Evolutionary conservation across 768 basidiomycete species (phyloP).

Genomic region (Xerocomellus chrysenteron): DNA sequence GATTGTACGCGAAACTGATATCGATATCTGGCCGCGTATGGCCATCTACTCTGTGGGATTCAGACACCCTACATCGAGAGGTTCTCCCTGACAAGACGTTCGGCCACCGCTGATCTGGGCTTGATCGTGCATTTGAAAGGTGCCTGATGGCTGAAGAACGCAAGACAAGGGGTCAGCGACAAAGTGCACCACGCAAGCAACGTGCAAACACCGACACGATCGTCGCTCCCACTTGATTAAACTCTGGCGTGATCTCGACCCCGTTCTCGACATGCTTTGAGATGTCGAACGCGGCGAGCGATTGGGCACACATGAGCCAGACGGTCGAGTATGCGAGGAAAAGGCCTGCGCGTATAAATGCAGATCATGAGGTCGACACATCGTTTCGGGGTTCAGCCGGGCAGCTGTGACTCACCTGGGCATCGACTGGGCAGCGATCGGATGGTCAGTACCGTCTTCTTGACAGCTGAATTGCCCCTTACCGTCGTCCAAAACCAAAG

Average conservation of each 20-base stretch:
- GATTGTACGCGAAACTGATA: too few relatives aligned
- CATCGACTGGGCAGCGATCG: slow-evolving; percentile 2
- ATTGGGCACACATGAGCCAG: slow-evolving; percentile 29
- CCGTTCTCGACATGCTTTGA: slow-evolving; percentile 41
- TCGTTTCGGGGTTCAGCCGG: background rate
- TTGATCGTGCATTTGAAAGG: slow-evolving; percentile 11
- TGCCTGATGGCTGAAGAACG: background rate
- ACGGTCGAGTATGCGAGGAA: slow-evolving; percentile 27
- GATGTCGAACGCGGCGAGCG: slow-evolving; percentile 46
- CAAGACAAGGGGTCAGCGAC: background rate
- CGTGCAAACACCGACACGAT: slow-evolving; percentile 4
- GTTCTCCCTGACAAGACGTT: too few relatives aligned
- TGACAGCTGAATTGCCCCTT: background rate
- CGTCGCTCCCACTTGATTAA: slow-evolving; percentile 27
- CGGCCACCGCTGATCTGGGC: background rate
- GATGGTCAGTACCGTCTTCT: background rate
- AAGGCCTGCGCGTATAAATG: slow-evolving; percentile 15
- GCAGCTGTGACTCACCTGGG: slow-evolving; percentile 4
- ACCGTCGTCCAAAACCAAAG: slow-evolving; percentile 24
- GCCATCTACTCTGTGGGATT: too few relatives aligned
- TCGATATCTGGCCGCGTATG: too few relatives aligned
- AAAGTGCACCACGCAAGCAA: background rate
- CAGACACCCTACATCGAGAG: too few relatives aligned
- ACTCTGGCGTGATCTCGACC: slow-evolving; percentile 43
- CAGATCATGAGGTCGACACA: background rate